A percentile compares a stretch with the other conserved stretches of the same genome.
Conservation (phyloP, 257 asterid species). For the Nicotiana otophora region DNA sequence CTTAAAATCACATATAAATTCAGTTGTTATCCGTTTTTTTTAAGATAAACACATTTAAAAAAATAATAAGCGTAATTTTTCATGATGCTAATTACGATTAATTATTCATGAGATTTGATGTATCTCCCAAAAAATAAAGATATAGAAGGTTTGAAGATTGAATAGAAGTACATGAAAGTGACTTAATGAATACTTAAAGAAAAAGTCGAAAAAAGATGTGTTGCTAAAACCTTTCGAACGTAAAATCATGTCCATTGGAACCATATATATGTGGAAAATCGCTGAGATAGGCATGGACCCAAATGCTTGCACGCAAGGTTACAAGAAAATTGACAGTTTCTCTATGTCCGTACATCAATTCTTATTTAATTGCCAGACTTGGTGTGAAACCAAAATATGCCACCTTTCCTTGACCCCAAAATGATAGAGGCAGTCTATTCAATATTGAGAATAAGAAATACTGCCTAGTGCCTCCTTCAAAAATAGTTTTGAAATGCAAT, state of each 20-base stretch:
- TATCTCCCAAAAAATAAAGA: neutral
- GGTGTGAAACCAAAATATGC: slow-evolving; percentile 40
- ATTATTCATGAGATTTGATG: neutral
- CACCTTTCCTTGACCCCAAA: neutral
- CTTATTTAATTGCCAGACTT: neutral
- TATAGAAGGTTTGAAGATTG: neutral
- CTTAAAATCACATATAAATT: no score
- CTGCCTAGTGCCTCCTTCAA: neutral
- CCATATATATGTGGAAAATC: slow-evolving; percentile 12
- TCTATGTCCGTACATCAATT: neutral
- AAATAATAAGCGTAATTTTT: no score
- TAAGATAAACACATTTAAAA: no score
- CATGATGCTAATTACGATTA: neutral
- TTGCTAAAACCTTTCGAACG: neutral
- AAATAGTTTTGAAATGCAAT: neutral
- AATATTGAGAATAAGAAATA: neutral
- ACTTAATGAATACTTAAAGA: neutral
- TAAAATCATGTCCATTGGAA: neutral
- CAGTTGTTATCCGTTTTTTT: no score
- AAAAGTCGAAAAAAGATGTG: neutral
- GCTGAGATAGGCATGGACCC: neutral
- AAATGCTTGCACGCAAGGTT: slow-evolving; percentile 18
- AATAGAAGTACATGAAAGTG: slow-evolving; percentile 1
- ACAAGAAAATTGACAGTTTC: neutral
- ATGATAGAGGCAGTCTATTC: neutral